These are phyloP conservation scores for Solanum bulbocastanum DNA, from an alignment of 257 asterid species.

Conservation along the genomic window DNA sequence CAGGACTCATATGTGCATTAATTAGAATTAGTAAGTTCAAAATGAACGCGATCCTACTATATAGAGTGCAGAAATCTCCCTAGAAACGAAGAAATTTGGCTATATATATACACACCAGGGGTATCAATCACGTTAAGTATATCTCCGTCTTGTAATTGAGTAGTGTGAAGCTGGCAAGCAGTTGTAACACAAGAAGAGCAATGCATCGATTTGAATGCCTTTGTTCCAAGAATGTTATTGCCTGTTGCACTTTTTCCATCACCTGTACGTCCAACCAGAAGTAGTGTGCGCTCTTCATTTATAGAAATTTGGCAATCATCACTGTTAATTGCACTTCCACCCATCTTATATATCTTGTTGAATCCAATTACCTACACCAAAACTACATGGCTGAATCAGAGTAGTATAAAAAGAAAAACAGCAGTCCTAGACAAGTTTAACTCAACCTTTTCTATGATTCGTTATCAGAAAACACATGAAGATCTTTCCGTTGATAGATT, in stretches of 20 bases:
- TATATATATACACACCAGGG: slow-evolving; percentile 32
- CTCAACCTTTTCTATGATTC: not conserved
- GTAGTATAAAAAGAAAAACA: not conserved
- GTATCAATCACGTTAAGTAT: slow-evolving; percentile 72
- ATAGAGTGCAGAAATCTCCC: not conserved
- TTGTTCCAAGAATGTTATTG: slow-evolving; percentile 50
- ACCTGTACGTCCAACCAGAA: slow-evolving; percentile 78
- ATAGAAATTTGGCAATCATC: slow-evolving; percentile 53
- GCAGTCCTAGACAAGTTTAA: not conserved
- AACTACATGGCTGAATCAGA: too few relatives aligned
- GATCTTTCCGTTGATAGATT: too few relatives aligned
- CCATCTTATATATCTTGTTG: slow-evolving; percentile 8
- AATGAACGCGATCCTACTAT: not conserved
- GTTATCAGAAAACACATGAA: not conserved
- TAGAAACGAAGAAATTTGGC: not conserved
- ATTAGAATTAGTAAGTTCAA: not conserved
- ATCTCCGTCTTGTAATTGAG: slow-evolving; percentile 40
- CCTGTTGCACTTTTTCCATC: slow-evolving; percentile 91
- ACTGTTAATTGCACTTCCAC: slow-evolving; percentile 43
- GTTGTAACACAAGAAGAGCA: slow-evolving; percentile 72
- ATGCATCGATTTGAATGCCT: slow-evolving; percentile 52
- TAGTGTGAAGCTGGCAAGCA: slow-evolving; percentile 49
- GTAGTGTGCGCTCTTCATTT: slow-evolving; percentile 42
- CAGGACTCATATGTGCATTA: not conserved
- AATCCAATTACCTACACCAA: slow-evolving; percentile 12